Percentiles rank a stretch among this genome's conserved stretches.
These are phyloP conservation scores for Candida michaelii DNA, from an alignment of 805 yeast species.

Conservation along the genomic window DNA sequence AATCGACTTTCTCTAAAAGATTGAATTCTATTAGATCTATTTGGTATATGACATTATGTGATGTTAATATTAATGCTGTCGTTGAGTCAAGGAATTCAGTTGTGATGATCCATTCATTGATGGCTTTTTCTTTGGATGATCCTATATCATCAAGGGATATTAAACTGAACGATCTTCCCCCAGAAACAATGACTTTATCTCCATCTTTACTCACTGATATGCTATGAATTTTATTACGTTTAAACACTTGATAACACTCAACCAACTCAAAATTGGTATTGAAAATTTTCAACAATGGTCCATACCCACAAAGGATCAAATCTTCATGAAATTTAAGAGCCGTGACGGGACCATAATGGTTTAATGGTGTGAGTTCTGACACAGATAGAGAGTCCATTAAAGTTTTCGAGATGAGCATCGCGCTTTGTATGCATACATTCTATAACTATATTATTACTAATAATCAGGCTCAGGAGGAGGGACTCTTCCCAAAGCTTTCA, in stretches of 20 bases:
- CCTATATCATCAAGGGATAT: slow-evolving; percentile 19
- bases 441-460: background rate
- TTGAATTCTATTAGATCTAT: slow-evolving; percentile 24
- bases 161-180: slow-evolving; percentile 68
- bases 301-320: slow-evolving; percentile 60
- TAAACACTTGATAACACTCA: slow-evolving; percentile 49
- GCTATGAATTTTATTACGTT: slow-evolving; percentile 82
- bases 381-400: background rate
- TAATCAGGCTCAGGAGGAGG: slow-evolving; percentile 17
- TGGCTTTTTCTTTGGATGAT: slow-evolving; percentile 42
- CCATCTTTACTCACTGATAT: slow-evolving; percentile 42
- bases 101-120: slow-evolving; percentile 80
- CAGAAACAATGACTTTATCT: slow-evolving; percentile 49
- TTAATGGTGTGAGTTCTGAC: slow-evolving; percentile 15
- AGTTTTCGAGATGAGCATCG: background rate
- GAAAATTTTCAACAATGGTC: slow-evolving; percentile 62
- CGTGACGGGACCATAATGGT: slow-evolving; percentile 70
- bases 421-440: background rate
- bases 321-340: slow-evolving; percentile 49
- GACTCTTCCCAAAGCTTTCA: slow-evolving; percentile 11
- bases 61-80: slow-evolving; percentile 56
- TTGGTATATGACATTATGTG: slow-evolving; percentile 67
- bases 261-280: slow-evolving; percentile 31
- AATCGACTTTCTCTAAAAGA: slow-evolving; percentile 36
- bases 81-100: slow-evolving; percentile 48